A percentile compares a stretch with the other conserved stretches of the same genome.
Conservation (phyloP, 192 early-diverging fungal species). For the Linderina pennispora region DNA sequence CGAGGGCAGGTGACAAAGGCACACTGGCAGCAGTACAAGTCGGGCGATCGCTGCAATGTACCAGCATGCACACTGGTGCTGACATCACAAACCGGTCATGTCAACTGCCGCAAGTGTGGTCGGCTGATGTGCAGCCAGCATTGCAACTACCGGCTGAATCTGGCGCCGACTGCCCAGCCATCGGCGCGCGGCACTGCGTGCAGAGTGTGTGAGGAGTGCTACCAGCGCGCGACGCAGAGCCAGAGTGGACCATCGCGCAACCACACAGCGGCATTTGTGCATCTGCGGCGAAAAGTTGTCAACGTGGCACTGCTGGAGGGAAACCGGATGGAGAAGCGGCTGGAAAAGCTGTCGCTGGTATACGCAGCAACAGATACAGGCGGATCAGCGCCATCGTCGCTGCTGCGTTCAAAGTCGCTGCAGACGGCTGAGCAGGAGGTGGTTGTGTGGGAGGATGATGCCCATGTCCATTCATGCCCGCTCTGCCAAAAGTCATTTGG, state of each 20-base stretch:
- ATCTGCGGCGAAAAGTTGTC: constrained; percentile 46
- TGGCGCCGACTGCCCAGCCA: constrained; percentile 58
- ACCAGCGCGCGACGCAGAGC: constrained; percentile 38
- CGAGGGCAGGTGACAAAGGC: constrained; percentile 14
- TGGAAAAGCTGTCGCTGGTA: constrained; percentile 54
- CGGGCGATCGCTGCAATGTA: constrained; percentile 13
- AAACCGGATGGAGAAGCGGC: constrained; percentile 65
- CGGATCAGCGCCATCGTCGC: neutral
- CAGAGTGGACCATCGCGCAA: constrained; percentile 45
- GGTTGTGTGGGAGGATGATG: constrained; percentile 34
- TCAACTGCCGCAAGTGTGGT: constrained; percentile 51
- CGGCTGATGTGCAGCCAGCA: constrained; percentile 57
- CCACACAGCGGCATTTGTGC: constrained; percentile 48
- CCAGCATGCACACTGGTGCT: constrained; percentile 14
- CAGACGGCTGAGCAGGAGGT: constrained; percentile 37
- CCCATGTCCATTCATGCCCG: constrained; percentile 6
- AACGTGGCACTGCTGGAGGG: constrained; percentile 60
- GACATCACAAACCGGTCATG: neutral
- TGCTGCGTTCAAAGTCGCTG: constrained; percentile 3
- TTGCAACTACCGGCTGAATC: constrained; percentile 50
- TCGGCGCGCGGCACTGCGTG: constrained; percentile 50
- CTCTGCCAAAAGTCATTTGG: constrained; percentile 37
- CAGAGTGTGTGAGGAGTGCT: constrained; percentile 56
- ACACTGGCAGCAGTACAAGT: constrained; percentile 25
- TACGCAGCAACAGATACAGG: neutral